Percentiles rank a stretch among this genome's conserved stretches.
These are phyloP conservation scores for Saccharomycodes ludwigii DNA, from an alignment of 805 yeast genomes.

Conservation along the genomic window DNA sequence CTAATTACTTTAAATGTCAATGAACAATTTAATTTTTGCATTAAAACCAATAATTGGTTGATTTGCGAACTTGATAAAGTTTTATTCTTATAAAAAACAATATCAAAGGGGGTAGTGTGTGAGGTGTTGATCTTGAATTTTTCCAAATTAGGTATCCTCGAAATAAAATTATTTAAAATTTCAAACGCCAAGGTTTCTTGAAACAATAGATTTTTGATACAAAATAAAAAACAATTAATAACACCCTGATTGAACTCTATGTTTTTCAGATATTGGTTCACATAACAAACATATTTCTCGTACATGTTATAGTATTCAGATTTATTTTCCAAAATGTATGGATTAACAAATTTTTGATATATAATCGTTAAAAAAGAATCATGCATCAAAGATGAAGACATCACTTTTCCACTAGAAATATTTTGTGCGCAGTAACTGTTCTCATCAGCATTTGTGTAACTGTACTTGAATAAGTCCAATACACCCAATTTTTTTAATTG, in stretches of 20 bases:
- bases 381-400: too few relatives aligned
- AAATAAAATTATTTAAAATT: constrained; percentile 14
- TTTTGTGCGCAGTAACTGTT: too few relatives aligned
- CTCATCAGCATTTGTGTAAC: too few relatives aligned
- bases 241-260: constrained; percentile 13
- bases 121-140: constrained; percentile 8
- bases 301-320: too few relatives aligned
- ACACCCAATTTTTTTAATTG: too few relatives aligned
- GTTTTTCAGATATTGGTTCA: constrained; percentile 11
- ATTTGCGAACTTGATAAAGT: constrained; percentile 12
- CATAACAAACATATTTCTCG: constrained; percentile 11
- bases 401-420: too few relatives aligned
- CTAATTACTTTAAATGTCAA: constrained; percentile 17
- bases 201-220: constrained; percentile 10
- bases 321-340: too few relatives aligned
- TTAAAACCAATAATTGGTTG: constrained; percentile 10
- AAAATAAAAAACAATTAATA: constrained; percentile 11
- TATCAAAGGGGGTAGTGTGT: constrained; percentile 15
- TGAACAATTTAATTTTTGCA: constrained; percentile 14
- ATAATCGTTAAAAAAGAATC: too few relatives aligned
- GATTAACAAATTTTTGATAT: too few relatives aligned
- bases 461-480: too few relatives aligned
- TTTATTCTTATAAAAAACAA: constrained; percentile 13
- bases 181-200: constrained; percentile 16
- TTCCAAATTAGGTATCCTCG: constrained; percentile 5